Evolutionary conservation across 306 rosid species (phyloP).

Genomic region (Dicorynia guianensis): DNA sequence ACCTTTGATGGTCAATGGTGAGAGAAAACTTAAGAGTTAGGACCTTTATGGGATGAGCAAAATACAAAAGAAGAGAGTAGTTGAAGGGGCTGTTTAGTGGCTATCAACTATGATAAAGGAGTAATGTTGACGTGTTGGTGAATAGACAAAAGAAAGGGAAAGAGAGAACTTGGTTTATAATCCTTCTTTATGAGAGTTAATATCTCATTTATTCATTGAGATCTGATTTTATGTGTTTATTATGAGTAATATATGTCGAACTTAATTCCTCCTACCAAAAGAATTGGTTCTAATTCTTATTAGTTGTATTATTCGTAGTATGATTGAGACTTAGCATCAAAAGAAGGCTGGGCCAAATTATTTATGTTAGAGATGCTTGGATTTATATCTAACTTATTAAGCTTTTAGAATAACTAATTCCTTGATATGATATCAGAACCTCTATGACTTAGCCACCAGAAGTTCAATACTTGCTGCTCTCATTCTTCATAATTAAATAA

Average conservation of each 20-base stretch:
- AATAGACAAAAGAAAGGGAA: not conserved
- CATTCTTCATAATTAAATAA: too few species aligned
- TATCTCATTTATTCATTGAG: not conserved
- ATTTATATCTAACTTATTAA: too few species aligned
- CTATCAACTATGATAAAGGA: not conserved
- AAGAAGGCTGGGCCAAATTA: not conserved
- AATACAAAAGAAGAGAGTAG: slow-evolving; percentile 1
- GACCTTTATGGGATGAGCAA: not conserved
- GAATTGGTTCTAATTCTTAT: not conserved
- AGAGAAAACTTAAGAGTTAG: not conserved
- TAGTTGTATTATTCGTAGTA: not conserved
- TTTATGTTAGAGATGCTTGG: too few species aligned
- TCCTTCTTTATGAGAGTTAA: not conserved
- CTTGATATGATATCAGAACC: too few species aligned
- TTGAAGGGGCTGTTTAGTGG: not conserved
- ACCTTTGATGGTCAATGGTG: not conserved
- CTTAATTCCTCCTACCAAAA: not conserved
- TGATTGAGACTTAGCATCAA: not conserved
- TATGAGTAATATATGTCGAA: not conserved
- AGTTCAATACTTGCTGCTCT: too few species aligned
- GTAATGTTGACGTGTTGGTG: not conserved
- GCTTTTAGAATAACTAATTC: too few species aligned
- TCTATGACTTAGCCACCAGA: too few species aligned
- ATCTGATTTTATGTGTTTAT: not conserved
- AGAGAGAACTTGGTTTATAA: not conserved